Evolutionary conservation across 768 basidiomycete species (phyloP), one percentile per base, ranked within the genome.

Genomic region (Leccinum pellstonianum): DNA sequence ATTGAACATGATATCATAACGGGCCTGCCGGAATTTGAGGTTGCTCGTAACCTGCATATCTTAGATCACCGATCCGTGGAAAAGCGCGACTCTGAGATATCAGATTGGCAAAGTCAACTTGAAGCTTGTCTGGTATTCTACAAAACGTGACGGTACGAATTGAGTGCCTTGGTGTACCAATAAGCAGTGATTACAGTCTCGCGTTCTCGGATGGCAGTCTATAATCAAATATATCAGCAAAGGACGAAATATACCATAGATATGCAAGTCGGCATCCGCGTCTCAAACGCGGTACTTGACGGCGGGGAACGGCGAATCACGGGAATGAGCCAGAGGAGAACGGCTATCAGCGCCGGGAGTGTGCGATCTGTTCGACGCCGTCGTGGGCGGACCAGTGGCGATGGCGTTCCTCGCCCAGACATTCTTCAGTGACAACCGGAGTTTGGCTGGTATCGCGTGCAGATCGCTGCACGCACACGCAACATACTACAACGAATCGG

Each of bases 321-420:
- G 38, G 17, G 43, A 62, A 59, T 0, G 57, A 61, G 37, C 23
- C 48, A n/a, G 54, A 38, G 10, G 59, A 38, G 14, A 37, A 27
- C 23, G 59, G 4, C 5, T n/a, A 41, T 5, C 15, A 0, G 29
- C 31, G 6, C 37, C 51, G 2, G 46, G 46, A 35, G 35, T 56
- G 5, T 61, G 60, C 9, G 57, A 54, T 5, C 25, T 61, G n/a
- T n/a, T 55, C 6, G 64, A 62, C 0, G 35, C 27, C 3, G 50
- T 21, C 11, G 58, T 62, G 33, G 55, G 55, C n/a, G 68, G 60
- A 17, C 63, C 63, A 15, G 19, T 43, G 15, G 50, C 23, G 80
- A 21, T 21, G 21, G 21, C 21, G 68, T 5, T 67, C 64, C 55
- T 81, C 80, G 25, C 79, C 80, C n/a, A 81, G 75, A 56, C 79